Conservation (phyloP, 176 grass and related monocot species). For the Saccharum officinarum region DNA sequence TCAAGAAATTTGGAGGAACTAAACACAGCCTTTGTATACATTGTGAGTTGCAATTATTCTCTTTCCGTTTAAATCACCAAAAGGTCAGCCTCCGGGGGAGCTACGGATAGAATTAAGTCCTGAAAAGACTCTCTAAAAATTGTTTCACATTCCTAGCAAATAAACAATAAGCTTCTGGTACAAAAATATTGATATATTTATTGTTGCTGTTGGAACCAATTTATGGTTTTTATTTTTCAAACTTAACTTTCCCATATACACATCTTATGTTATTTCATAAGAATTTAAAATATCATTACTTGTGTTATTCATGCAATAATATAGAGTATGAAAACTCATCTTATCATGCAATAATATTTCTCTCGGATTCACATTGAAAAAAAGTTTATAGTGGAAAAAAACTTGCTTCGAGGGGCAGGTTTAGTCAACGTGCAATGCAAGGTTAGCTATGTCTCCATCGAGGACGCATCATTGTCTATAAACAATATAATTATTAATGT, state of each 20-base stretch:
- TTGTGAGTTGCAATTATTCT: background rate
- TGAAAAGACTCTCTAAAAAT: background rate
- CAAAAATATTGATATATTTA: too few relatives aligned
- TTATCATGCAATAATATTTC: background rate
- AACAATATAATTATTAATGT: background rate
- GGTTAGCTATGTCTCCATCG: constrained; percentile 21
- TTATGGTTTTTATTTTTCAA: background rate
- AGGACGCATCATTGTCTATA: background rate
- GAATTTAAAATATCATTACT: background rate
- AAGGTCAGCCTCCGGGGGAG: background rate
- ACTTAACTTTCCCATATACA: background rate
- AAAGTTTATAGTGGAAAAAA: background rate
- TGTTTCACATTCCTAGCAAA: too few relatives aligned
- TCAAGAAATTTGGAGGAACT: too few relatives aligned
- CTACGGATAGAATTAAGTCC: background rate
- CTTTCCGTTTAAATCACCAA: background rate
- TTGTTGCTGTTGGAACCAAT: too few relatives aligned
- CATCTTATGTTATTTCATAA: too few relatives aligned
- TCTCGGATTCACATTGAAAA: background rate
- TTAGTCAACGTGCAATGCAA: constrained; percentile 22
- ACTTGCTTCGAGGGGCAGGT: background rate
- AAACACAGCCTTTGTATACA: too few relatives aligned
- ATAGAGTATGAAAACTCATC: background rate
- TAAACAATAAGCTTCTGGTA: too few relatives aligned
- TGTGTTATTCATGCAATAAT: background rate